Base-by-base conservation (phyloP, 257 asterid species). In the Solanum bukasovii region DNA sequence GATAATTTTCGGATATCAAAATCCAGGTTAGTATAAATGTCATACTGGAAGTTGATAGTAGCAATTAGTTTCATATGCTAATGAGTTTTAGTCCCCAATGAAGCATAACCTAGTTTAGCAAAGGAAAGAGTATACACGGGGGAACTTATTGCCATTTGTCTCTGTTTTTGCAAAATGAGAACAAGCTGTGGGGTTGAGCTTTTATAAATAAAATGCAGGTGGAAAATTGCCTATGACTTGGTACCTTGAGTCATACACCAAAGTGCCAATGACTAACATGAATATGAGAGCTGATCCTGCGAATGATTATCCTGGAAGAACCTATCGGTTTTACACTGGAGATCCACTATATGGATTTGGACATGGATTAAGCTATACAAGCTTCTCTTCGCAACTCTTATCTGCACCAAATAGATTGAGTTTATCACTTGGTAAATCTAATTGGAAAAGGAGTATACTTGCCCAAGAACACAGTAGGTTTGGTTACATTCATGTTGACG, bases 241-340 rank as follows among this genome's bases (percentile, higher is more conserved):
- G 99, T 97, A 97, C 89, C 97, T 95, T 2, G 98, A 95, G 89
- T 93, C 99, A 40, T 97, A 92, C 93, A 95, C 98, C 67, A 88
- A 84, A 9, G 90, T 94, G 78, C 94, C 98, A 20, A 97, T 97
- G 99, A 96, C 34, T 13, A 93, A 96, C 91, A 97, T 97, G 99
- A 92, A 91, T 93, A 94, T 97, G 99, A 91, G 99, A 85, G 95
- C 98, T 40, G 98, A 97, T 85, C 93, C 94, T 59, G 88, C 96
- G 29, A 94, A 93, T n/a, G 91, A 92, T 81, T 97, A 94, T 91
- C 98, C 98, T 0, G 98, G 99, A 92, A 92, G 99, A 91, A 97
- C 98, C 38, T 93, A 97, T 84, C 94, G 98, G 83, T 97, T 97
- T 77, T 97, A 95, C 92, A 93, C 90, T 8, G 99, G 99, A 87